A percentile compares a stretch with the other conserved stretches of the same genome.
phyloP scores from a whole-genome alignment of 108 stramenopile species.

The Cyclostephanos invisitatus region DNA sequence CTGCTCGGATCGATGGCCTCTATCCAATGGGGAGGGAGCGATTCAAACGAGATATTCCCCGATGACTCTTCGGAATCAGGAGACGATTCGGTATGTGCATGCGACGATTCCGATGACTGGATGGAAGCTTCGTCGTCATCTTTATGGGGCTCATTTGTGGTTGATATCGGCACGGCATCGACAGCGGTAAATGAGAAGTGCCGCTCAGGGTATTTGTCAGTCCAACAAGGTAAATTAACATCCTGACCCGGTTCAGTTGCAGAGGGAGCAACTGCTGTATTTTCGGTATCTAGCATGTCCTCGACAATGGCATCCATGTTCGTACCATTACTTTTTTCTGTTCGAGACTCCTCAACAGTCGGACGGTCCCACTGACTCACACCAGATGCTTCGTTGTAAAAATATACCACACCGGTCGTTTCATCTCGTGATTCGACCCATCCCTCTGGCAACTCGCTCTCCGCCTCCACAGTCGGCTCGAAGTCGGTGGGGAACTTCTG shows the following conservation, averaged over 20 bases:
- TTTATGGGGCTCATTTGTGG: background rate
- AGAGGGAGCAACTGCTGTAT: constrained; percentile 49
- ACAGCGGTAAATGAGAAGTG: background rate
- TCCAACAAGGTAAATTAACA: background rate
- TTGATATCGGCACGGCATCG: background rate
- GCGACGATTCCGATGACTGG: background rate
- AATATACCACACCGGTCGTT: constrained; percentile 50
- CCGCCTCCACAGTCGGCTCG: background rate
- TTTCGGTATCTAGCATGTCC: background rate
- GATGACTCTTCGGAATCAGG: background rate
- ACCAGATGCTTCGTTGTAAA: constrained; percentile 45
- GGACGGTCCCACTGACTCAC: constrained; percentile 58
- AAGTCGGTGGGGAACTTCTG: background rate
- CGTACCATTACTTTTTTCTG: too few species aligned
- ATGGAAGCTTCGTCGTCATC: background rate
- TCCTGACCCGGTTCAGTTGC: constrained; percentile 54
- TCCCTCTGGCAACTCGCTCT: constrained; percentile 40
- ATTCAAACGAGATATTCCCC: constrained; percentile 6
- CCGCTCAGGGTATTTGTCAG: background rate
- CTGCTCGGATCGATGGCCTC: constrained; percentile 52
- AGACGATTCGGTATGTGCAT: background rate
- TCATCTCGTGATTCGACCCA: constrained; percentile 61
- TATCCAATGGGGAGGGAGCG: constrained; percentile 42
- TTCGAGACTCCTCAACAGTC: background rate
- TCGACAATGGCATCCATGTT: constrained; percentile 3